These are phyloP conservation scores for Cicer judaicum DNA, from an alignment of 306 rosid species.

Conservation along the genomic window DNA sequence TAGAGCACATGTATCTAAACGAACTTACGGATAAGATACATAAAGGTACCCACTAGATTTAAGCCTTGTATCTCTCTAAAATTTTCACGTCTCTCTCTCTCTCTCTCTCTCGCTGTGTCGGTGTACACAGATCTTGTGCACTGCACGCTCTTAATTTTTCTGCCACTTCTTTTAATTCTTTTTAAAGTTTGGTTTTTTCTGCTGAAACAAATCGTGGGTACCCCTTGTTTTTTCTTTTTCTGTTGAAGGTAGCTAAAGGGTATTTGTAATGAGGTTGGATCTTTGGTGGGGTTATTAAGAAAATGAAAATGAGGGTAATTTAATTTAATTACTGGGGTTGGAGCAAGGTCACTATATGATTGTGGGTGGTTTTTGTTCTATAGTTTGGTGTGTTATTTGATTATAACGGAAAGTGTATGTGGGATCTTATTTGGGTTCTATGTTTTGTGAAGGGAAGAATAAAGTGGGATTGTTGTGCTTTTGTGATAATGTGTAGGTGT, in stretches of 20 bases:
- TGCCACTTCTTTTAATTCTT: conserved; percentile 17
- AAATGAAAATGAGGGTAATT: conserved; percentile 46
- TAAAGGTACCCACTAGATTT: conserved; percentile 63
- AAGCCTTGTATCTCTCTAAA: conserved; percentile 48
- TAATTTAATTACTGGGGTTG: conserved; percentile 43
- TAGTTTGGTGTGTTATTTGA: conserved; percentile 38
- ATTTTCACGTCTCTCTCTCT: conserved; percentile 18
- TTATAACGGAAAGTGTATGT: conserved; percentile 70
- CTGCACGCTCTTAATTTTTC: conserved; percentile 46
- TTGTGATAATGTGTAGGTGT: conserved; percentile 91
- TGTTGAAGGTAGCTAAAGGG: conserved; percentile 34
- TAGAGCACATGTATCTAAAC: conserved; percentile 35
- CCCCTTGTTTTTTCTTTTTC: conserved; percentile 14
- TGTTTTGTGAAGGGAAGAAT: conserved; percentile 64
- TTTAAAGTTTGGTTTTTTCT: conserved; percentile 35
- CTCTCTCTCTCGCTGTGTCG: conserved; percentile 58
- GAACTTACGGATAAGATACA: conserved; percentile 55
- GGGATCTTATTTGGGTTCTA: conserved; percentile 77
- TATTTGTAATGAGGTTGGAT: conserved; percentile 36
- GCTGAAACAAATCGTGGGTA: conserved; percentile 39
- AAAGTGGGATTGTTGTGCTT: conserved; percentile 67
- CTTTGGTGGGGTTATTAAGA: conserved; percentile 37
- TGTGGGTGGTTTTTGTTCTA: conserved; percentile 44
- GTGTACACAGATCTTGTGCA: conserved; percentile 76
- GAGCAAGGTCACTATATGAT: conserved; percentile 63